Base-by-base conservation (phyloP, 495 filamentous ascomycete species). In the Xylaria longipes region DNA sequence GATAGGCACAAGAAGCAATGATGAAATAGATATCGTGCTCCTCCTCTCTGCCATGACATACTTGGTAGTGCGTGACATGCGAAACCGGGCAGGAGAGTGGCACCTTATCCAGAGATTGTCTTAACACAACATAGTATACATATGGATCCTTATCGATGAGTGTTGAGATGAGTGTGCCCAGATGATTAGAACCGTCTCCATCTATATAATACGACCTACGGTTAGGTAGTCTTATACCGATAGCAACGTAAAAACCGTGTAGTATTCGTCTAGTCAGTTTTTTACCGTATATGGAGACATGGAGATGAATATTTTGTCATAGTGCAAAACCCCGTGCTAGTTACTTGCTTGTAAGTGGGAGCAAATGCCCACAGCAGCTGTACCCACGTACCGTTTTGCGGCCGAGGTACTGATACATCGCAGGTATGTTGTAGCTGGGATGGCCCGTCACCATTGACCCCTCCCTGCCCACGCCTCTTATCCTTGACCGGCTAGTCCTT, bases 401-500 rank as follows among this genome's bases (percentile, higher is more conserved):
- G 31, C 1, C 9, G 33, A 67, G 65, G 63, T 66, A 66, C 27
- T 7, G 45, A 15, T 66, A 66, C 63, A 50, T 31, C 1, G 57
- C 14, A 39, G 29, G 17, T 54, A 56, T 56, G 33, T 54, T 37
- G 48, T 67, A 67, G 65, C 31, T 67, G 65, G 46, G 31, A 67
- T 67, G 65, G 65, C 65, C 61, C 9, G 65, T 50, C 65, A 35
- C 62, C 39, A 39, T 31, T 12, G 62, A 66, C 48, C 65, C 65
- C 48, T 50, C 65, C 63, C 46, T 56, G 20, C 35, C 45, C 65
- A 63, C 65, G 65, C 65, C 63, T 3, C 63, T 52, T 65, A 65
- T 52, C 63, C 63, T 67, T 67, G 65, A 67, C 65, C 48, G 65
- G 31, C 15, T 17, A 67, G n/a, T 67, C 65, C 65, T 50, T 29